Evolutionary conservation across 2,329 filamentous ascomycete species (phyloP), one percentile per base, ranked within the genome.

Genomic region (Fusarium robinianum): DNA sequence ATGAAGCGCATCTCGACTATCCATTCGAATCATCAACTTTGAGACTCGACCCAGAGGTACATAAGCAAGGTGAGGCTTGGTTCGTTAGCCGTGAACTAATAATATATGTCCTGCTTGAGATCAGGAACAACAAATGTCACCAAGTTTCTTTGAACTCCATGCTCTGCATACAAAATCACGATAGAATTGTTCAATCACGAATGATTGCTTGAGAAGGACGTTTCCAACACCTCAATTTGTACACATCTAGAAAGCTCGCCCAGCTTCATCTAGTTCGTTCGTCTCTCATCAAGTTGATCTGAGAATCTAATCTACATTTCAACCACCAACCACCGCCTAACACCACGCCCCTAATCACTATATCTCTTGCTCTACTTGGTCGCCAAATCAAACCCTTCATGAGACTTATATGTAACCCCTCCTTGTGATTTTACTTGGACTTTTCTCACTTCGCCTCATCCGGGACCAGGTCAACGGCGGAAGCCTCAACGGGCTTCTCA

Each of bases 241-340:
- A 53, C 31, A 38, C 18, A 17, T 41, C 29, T 49, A 46, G 31
- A 47, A 44, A 21, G 30, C 31, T n/a, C n/a, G n/a, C n/a, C n/a
- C n/a, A n/a, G n/a, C n/a, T n/a, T n/a, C 26, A 29, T 54, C 34
- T 47, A 46, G 33, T 23, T 41, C 50, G 40, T 59, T 53, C n/a
- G n/a, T n/a, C 41, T 44, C 46, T 53, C 46, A 22, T 57, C 40
- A 47, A n/a, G 38, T 57, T 50, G 47, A 58, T 57, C 43, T 55
- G 37, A 41, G 35, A 54, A 60, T 55, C 45, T 44, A 47, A 41
- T 57, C 50, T 60, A 48, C 55, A 58, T 30, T 46, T 18, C 29
- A 49, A 37, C 43, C 31, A 41, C 29, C 31, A 37, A 39, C 23
- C 40, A 30, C 41, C 53, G 46, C 47, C 44, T 36, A 16, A 19